Evolutionary conservation across 192 early-diverging fungal genomes (phyloP), one percentile per base, ranked within the genome.

Genomic region (Coemansia sp.): DNA sequence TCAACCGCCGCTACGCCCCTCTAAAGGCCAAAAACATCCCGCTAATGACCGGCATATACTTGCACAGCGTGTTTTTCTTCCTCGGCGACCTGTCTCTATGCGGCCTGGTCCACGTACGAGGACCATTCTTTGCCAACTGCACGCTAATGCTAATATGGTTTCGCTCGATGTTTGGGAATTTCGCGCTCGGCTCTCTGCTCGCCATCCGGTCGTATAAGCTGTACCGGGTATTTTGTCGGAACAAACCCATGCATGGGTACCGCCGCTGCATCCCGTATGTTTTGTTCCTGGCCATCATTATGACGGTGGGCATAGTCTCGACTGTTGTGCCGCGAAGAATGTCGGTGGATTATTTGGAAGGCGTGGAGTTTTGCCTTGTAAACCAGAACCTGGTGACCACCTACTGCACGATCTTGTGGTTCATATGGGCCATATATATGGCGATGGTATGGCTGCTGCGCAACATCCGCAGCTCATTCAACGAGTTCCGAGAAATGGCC

Each of bases 1-100:
- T 23, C 30, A 67, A 79, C 56, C 58, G 76, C 31, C 57, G 58
- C 54, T 79, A 79, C 41, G 61, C 76, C 32, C 76, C 76, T n/a
- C 64, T 79, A 43, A 79, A 79, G 21, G 76, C 76, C 20, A 79
- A 79, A 52, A 79, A 79, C 44, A 79, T 79, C 26, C 69, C 69
- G 18, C 67, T 79, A 14, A 79, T 79, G 76, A 68, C 58, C 5
- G 65, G 65, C 8, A 68, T 71, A 4, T 65, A 65, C 44, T 20
- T 79, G 12, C 64, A 67, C 40, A 62, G 69, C 53, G 58, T 79
- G 20, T 79, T 71, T 49, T 71, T 71, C 53, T 71, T 71, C 34
- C 45, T 79, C 30, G 76, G 76, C 36, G 76, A 79, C 56, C 18
- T 67, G 51, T 61, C 69, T 10, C 64, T 79, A 0, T 71, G 65